These are phyloP conservation scores for Leccinellum albellum DNA, from an alignment of 768 basidiomycete species.

Conservation along the genomic window DNA sequence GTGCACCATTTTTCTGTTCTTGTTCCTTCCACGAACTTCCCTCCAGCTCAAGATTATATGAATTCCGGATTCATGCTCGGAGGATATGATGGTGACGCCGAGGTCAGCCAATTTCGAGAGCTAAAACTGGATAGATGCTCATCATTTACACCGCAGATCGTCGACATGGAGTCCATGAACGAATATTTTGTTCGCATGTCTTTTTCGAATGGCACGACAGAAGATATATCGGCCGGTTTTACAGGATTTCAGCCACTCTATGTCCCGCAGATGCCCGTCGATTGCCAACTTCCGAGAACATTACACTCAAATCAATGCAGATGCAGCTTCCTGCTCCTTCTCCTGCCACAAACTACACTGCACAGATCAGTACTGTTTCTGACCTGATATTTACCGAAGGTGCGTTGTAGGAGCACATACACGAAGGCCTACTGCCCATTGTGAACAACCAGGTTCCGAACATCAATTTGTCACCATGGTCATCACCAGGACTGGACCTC, in stretches of 20 bases:
- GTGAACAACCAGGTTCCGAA: background rate
- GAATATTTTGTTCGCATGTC: constrained; percentile 8
- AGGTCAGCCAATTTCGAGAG: background rate
- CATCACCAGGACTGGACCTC: background rate
- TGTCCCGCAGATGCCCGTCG: background rate
- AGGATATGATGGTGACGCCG: background rate
- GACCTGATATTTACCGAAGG: background rate
- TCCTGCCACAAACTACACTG: background rate
- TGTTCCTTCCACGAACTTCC: constrained; percentile 22
- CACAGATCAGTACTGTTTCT: background rate
- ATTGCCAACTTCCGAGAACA: background rate
- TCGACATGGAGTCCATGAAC: background rate
- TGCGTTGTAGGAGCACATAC: background rate
- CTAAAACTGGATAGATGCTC: background rate
- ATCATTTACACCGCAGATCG: background rate
- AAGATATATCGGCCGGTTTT: constrained; percentile 6
- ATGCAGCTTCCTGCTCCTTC: background rate
- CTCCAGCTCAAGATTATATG: constrained; percentile 6
- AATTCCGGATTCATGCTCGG: too few relatives aligned
- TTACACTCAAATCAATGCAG: background rate
- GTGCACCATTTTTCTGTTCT: constrained; percentile 14
- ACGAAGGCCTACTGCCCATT: background rate
- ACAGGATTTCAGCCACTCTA: constrained; percentile 6
- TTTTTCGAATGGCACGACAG: constrained; percentile 1
- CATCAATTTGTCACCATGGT: background rate